Conservation (phyloP, 2,329 filamentous ascomycete species). For the Blastomyces gilchristii region DNA sequence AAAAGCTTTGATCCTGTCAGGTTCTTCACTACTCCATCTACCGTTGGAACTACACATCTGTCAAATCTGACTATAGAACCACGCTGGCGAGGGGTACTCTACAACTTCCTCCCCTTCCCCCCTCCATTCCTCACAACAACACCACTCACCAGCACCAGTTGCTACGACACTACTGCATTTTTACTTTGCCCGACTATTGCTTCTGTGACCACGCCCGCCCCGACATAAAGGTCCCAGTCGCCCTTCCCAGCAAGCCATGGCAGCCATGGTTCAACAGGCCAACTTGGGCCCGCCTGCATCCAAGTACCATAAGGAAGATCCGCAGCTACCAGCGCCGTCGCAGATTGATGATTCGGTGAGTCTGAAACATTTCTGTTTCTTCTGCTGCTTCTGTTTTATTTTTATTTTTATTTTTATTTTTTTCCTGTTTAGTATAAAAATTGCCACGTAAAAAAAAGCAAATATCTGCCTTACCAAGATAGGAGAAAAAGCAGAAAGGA, state of each 20-base stretch:
- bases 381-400: not conserved
- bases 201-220: not conserved
- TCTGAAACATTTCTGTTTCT: constrained; percentile 17
- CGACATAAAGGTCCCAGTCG: constrained; percentile 15
- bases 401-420: not conserved
- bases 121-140: not conserved
- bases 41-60: not conserved
- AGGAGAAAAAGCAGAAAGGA: no score
- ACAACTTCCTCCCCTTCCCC: no score
- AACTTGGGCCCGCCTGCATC: constrained; percentile 30
- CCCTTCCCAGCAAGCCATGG: constrained; percentile 25
- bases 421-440: no score
- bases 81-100: no score
- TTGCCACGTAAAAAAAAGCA: not conserved
- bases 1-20: constrained; percentile 4
- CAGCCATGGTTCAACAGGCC: constrained; percentile 37
- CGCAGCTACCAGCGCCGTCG: constrained; percentile 24
- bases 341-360: constrained; percentile 38
- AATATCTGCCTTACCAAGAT: not conserved
- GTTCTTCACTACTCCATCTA: not conserved
- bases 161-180: not conserved
- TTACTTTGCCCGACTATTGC: not conserved
- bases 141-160: not conserved
- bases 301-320: constrained; percentile 40
- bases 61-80: no score